A percentile compares a stretch with the other conserved stretches of the same genome.
phyloP scores from a whole-genome alignment of 176 grass and related monocot species.

The Eragrostis curvula region DNA sequence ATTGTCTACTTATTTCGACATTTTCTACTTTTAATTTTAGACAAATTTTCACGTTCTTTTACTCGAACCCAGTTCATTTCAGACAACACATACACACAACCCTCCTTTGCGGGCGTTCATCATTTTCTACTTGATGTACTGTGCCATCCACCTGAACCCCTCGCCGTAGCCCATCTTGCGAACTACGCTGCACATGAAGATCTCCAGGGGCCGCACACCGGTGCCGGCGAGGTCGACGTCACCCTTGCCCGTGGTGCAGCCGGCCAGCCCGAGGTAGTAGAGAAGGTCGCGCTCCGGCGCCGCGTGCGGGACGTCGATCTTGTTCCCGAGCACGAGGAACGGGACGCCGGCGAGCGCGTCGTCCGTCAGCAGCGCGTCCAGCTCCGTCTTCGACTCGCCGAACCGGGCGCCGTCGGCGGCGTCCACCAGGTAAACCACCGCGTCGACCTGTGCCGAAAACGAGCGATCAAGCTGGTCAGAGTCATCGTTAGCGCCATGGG shows the following conservation, averaged over 20 bases:
- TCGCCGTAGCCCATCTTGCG: conserved; percentile 78
- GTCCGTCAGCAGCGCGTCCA: conserved; percentile 49
- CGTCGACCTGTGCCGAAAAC: too few species aligned
- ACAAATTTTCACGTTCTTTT: too few species aligned
- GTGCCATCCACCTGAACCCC: conserved; percentile 69
- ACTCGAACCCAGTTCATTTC: too few species aligned
- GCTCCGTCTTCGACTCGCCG: conserved; percentile 51
- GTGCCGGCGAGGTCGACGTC: conserved; percentile 23
- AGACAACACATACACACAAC: too few species aligned
- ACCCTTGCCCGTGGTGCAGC: conserved; percentile 66
- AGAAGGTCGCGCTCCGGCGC: conserved; percentile 34
- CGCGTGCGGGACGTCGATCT: conserved; percentile 59
- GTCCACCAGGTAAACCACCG: conserved; percentile 72
- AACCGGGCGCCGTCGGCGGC: conserved; percentile 49
- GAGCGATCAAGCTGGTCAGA: too few species aligned
- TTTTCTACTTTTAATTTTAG: too few species aligned
- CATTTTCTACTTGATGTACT: conserved; percentile 88
- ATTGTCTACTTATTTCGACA: too few species aligned
- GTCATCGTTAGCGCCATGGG: too few species aligned
- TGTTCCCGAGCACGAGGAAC: conserved; percentile 73
- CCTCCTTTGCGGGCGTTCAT: too few species aligned
- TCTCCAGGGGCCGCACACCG: conserved; percentile 51
- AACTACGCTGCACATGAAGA: conserved; percentile 79
- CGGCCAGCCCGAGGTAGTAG: conserved; percentile 50
- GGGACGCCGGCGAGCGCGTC: conserved; percentile 52